Evolutionary conservation across 2,329 filamentous ascomycete species (phyloP), one percentile per base, ranked within the genome.

Genomic region (Fusarium domesticum): DNA sequence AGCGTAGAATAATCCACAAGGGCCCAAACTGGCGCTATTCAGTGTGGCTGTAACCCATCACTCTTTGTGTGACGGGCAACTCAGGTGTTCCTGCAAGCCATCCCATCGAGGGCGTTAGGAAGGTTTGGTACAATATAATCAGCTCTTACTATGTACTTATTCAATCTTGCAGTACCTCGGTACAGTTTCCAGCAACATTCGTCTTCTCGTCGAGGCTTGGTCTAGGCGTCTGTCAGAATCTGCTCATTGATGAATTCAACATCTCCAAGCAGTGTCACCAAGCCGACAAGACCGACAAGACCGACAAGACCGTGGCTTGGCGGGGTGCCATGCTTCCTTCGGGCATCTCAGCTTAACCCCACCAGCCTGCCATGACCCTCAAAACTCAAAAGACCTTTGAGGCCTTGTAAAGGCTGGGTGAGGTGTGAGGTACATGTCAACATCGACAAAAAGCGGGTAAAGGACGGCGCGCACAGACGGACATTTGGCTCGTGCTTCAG

Each of bases 381-480:
- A 45, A 25, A 25, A 41, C 48, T 33, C 37, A 42, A 39, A 33
- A 36, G 36, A 28, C 18, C 40, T 36, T 25, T 25, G 19, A 35
- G 35, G 35, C 20, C 19, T 19, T 16, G 16, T 34, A 17, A 31
- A 42, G 37, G 28, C 23, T 28, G 23, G 14, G 23, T 39, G 41
- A 50, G 47, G 44, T 52, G 43, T 48, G 51, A 49, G 43, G 43
- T 18, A 19, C n/a, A n/a, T n/a, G n/a, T n/a, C n/a, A n/a, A n/a
- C n/a, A n/a, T 43, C n/a, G 45, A 47, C n/a, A 38, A 37, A 42
- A 42, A 47, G 47, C 43, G 50, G 43, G 47, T 35, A 35, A 43
- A 37, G 46, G 49, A 33, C n/a, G n/a, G 38, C 32, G 36, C 51
- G 56, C 56, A 58, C 56, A 57, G 56, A 57, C 56, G 28, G 35